Evolutionary conservation across 805 yeast genomes (phyloP).

Genomic region (Pichia scutulata): DNA sequence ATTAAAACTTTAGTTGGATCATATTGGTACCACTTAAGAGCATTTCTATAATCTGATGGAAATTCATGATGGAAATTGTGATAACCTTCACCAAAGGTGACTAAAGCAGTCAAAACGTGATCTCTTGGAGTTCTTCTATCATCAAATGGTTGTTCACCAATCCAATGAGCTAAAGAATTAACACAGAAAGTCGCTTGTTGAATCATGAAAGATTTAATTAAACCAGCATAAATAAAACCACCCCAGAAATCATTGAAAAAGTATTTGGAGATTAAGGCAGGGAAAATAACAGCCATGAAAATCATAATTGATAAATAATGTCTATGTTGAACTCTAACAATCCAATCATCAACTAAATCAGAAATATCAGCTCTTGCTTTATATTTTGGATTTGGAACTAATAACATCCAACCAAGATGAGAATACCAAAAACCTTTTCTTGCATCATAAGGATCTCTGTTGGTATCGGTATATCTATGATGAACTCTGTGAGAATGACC

Average conservation of each 20-base stretch:
- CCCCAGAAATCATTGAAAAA: slow-evolving; percentile 57
- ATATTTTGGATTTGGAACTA: slow-evolving; percentile 72
- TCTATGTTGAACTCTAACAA: slow-evolving; percentile 74
- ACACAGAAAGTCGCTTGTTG: slow-evolving; percentile 87
- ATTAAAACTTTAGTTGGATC: slow-evolving; percentile 73
- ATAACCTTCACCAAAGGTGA: slow-evolving; percentile 85
- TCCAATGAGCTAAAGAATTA: slow-evolving; percentile 80
- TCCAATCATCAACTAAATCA: slow-evolving; percentile 71
- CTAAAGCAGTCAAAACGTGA: slow-evolving; percentile 70
- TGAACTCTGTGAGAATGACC: slow-evolving; percentile 78
- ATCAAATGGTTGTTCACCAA: slow-evolving; percentile 80
- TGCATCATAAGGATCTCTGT: slow-evolving; percentile 81
- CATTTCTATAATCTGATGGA: slow-evolving; percentile 85
- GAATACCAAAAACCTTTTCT: slow-evolving; percentile 78
- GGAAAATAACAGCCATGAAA: slow-evolving; percentile 52
- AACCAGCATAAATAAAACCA: slow-evolving; percentile 72
- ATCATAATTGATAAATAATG: slow-evolving; percentile 62
- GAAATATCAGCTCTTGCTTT: slow-evolving; percentile 77
- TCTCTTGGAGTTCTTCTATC: slow-evolving; percentile 85
- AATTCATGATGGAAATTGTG: slow-evolving; percentile 89
- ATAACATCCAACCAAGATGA: slow-evolving; percentile 82
- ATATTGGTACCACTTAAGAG: slow-evolving; percentile 79
- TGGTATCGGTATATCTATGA: slow-evolving; percentile 79
- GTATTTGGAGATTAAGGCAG: slow-evolving; percentile 49
- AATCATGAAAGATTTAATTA: slow-evolving; percentile 58